Base-by-base conservation (phyloP, 306 rosid genomes). In the Rubus idaeus region DNA sequence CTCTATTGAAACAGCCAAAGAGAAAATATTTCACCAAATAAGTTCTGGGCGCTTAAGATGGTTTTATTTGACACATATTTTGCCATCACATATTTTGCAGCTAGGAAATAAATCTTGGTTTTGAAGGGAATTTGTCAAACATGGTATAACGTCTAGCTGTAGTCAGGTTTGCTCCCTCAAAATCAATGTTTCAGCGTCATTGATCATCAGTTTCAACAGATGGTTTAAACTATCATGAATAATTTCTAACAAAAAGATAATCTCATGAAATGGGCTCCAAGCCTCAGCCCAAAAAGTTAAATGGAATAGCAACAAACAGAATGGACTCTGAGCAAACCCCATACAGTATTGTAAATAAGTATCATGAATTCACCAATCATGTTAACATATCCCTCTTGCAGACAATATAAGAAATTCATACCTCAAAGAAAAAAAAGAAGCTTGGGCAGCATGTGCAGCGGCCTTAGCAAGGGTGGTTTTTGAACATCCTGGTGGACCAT, bases 401-500 rank as follows among this genome's bases (percentile, higher is more conserved):
- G 35, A 69, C 44, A 13, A 47, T 5, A 18, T 6, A 68, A 58
- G 42, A 70, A 56, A 75, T 74, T 74, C 78, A 70, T 84, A 95
- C 98, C 98, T 92, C 86, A 95, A 89, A 74, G 97, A 90, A 83
- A 92, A 90, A 86, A 95, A 90, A 10, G 97, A 91, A 70, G 96
- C 96, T 79, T 90, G 92, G 75, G 98, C 90, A 73, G 97, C 97
- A 86, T 90, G 87, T 55, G 96, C 97, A 56, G 93, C 97, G 71
- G 97, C 98, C 89, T 95, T 95, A 75, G 97, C 97, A 69, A 95
- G 93, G 50, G 98, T 95, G 56, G 97, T 92, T 88, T 95, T 95
- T 63, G 97, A 92, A 83, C 97, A 95, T 79, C 97, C 97, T 14
- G 98, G 97, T 74, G 98, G 98, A 71, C 98, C 97, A 55, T 95